phyloP scores from a whole-genome alignment of 352 stramenopile genomes.

The Aphanomyces astaci region DNA sequence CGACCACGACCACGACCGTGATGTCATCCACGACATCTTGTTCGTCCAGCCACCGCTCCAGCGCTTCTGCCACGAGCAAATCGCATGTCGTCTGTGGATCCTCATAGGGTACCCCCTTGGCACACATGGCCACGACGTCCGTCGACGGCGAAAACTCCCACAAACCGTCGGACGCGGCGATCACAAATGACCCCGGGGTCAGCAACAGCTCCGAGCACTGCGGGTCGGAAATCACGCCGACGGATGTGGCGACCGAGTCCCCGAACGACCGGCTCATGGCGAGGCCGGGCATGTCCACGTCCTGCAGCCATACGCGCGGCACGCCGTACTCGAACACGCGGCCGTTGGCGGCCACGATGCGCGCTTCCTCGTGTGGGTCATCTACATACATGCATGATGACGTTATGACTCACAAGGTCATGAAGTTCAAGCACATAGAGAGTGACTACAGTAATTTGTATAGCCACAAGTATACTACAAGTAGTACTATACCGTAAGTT shows the following conservation, averaged over 20 bases:
- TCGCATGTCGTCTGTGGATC: slow-evolving; percentile 68
- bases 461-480: too few relatives aligned
- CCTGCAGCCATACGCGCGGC: slow-evolving; percentile 74
- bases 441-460: too few relatives aligned
- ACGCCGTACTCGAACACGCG: slow-evolving; percentile 77
- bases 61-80: slow-evolving; percentile 55
- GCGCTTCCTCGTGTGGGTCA: slow-evolving; percentile 45
- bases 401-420: too few relatives aligned
- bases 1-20: slow-evolving; percentile 31
- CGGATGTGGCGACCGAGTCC: slow-evolving; percentile 66
- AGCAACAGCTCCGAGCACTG: slow-evolving; percentile 35
- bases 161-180: slow-evolving; percentile 73
- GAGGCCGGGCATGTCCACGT: slow-evolving; percentile 76
- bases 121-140: slow-evolving; percentile 60
- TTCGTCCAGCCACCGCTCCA: slow-evolving; percentile 65
- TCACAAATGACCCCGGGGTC: slow-evolving; percentile 40
- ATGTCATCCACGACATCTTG: slow-evolving; percentile 82
- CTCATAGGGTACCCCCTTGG: slow-evolving; percentile 36
- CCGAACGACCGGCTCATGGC: slow-evolving; percentile 80
- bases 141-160: slow-evolving; percentile 78
- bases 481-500: too few relatives aligned
- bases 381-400: too few relatives aligned
- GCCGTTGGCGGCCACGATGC: slow-evolving; percentile 61
- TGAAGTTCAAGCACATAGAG: too few relatives aligned
- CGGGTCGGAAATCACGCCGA: slow-evolving; percentile 64